A percentile compares a stretch with the other conserved stretches of the same genome.
Evolutionary conservation across 441 rosid species (phyloP).

Genomic region (Pelargonium fulgidum): DNA sequence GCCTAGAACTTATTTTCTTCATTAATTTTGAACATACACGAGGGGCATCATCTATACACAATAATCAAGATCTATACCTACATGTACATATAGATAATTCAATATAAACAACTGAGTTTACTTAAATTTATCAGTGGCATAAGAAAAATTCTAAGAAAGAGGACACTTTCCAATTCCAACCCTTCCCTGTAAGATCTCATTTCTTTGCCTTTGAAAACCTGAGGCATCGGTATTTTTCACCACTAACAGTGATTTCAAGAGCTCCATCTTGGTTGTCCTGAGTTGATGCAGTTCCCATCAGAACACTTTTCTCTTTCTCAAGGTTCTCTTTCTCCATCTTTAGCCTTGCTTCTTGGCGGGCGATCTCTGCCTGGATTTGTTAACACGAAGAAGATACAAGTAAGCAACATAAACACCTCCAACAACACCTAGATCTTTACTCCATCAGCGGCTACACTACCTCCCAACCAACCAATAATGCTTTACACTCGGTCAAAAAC

Average conservation of each 20-base stretch:
- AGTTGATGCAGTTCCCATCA: conserved; percentile 71
- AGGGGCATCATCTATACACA: too few species aligned
- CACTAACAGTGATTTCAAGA: conserved; percentile 74
- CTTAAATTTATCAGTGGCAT: neutral
- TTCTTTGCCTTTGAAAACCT: conserved; percentile 74
- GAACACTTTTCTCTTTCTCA: conserved; percentile 75
- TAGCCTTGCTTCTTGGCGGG: conserved; percentile 72
- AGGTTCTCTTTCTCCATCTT: conserved; percentile 76
- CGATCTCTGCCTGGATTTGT: conserved; percentile 54
- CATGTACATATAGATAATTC: too few species aligned
- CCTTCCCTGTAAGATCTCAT: conserved; percentile 24
- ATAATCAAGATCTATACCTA: too few species aligned
- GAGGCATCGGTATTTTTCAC: conserved; percentile 69
- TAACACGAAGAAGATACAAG: neutral
- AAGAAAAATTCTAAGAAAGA: neutral
- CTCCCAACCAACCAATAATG: neutral
- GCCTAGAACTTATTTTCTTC: too few species aligned
- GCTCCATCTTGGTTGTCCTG: conserved; percentile 81
- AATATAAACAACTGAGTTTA: neutral
- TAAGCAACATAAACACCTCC: neutral
- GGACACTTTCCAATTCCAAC: conserved; percentile 2
- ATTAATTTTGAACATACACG: too few species aligned
- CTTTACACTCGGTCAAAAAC: neutral
- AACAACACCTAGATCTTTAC: too few species aligned
- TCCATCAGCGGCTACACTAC: neutral